Base-by-base conservation (phyloP, 768 basidiomycete species). In the Vararia minispora region DNA sequence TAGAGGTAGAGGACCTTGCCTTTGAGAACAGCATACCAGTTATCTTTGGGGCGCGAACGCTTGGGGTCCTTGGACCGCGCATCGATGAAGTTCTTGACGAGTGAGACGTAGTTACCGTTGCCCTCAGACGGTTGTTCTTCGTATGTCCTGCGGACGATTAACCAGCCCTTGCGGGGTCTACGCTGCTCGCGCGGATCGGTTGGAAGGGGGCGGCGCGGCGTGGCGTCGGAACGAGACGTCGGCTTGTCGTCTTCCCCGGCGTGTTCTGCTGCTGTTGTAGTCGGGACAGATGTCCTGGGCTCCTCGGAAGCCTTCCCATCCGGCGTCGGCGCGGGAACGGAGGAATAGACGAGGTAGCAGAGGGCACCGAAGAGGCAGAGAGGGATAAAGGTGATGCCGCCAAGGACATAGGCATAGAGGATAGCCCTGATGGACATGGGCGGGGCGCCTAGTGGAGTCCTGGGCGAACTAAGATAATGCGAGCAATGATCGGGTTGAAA, bases 21-120 rank as follows among this genome's bases (percentile, higher is more conserved):
- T 67, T 97, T 97, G 56, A 98, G 69, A 6, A 81, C 88, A 37
- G 82, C 85, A 56, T 80, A 95, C 79, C 86, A 95, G 72, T 73
- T 80, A 56, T 95, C 92, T 61, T 88, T 89, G 12, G 90, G 88
- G 35, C 84, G 71, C 11, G 82, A 77, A 28, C 74, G 68, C 53
- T 81, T 84, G 6, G 88, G 83, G 58, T 90, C 86, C 54, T 85
- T 83, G 35, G 85, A 86, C 40, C 84, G 70, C 13, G 85, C 65
- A 50, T 88, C 86, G 42, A 89, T 63, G 53, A 87, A 83, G 11
- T 82, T 79, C 40, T 75, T 74, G 52, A 90, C 76, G 44, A 87
- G 61, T n/a, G 70, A 76, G 39, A 87, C 81, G 52, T 90, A 89
- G 30, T 79, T 72, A 8, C 71, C 69, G 46, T 87, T 82, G 16